Evolutionary conservation across 768 basidiomycete species (phyloP), one percentile per base, ranked within the genome.

Genomic region (Boletus rufocinnamomeus): DNA sequence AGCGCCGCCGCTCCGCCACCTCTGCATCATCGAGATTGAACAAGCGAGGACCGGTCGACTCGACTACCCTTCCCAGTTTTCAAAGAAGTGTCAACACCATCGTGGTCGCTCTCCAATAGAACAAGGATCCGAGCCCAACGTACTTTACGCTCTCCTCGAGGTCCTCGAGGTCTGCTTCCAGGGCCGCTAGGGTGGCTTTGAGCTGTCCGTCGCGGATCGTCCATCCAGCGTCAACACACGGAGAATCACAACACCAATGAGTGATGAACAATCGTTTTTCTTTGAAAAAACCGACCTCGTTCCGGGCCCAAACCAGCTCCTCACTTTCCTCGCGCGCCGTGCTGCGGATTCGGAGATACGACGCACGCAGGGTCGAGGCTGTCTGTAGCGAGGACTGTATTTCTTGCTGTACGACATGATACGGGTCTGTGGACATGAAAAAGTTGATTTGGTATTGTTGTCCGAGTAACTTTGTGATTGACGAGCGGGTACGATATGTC

Each of bases 131-230:
- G 25, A 55, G 50, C 1, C 70, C 9, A 2, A 49, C 82, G 62
- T 72, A 92, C 91, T 84, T 87, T 45, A 98, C 95, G 67, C 92
- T 94, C 68, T 93, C 93, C 50, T 97, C 95, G n/a, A 98, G 75
- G 70, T 94, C 94, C 59, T 94, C 92, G 25, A 96, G 70, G 75
- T 98, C 95, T 0, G 89, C 88, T 68, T 95, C 91, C 28, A 98
- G 76, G 2, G 87, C 76, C 1, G 84, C 81, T 10, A 98, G 80
- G 2, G 89, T 89, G 0, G 85, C 86, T 71, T 86, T 87, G 53
- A 97, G 76, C 89, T 41, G n/a, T 9, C 6, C 10, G 40, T 41
- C 35, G 70, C 5, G 43, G 21, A 34, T n/a, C 37, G 10, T 37
- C 9, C 6, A 11, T 40, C 51, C 34, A 52, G 40, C n/a, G 56